phyloP scores from a whole-genome alignment of 306 rosid genomes.

The Ormosia emarginata region DNA sequence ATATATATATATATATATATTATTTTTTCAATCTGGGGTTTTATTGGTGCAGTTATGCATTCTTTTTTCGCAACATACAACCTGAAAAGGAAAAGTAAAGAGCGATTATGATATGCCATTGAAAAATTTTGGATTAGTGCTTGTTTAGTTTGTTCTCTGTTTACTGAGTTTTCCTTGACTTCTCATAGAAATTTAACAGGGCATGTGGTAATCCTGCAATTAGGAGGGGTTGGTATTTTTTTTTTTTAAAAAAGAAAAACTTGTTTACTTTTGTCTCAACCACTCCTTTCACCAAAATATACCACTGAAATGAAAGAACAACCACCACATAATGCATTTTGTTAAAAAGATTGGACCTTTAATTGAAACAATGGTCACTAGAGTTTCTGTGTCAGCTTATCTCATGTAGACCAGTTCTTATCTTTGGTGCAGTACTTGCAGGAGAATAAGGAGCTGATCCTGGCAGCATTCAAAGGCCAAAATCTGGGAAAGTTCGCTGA shows the following conservation, averaged over 20 bases:
- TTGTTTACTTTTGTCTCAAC: not conserved
- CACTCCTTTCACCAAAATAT: not conserved
- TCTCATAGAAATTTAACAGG: not conserved
- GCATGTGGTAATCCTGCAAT: not conserved
- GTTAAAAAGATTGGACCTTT: conserved; percentile 9
- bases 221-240: not conserved
- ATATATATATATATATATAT: too few species aligned
- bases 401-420: not conserved
- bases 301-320: too few species aligned
- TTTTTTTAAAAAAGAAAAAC: not conserved
- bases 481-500: conserved; percentile 40
- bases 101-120: too few species aligned
- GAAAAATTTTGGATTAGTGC: not conserved
- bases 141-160: not conserved
- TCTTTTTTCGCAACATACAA: not conserved
- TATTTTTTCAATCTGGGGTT: not conserved
- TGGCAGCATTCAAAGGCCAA: conserved; percentile 41
- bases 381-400: not conserved
- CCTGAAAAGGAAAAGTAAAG: too few species aligned
- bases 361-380: not conserved
- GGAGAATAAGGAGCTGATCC: conserved; percentile 53
- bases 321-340: not conserved
- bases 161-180: not conserved
- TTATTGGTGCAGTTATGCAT: not conserved
- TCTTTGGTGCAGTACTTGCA: conserved; percentile 51